Evolutionary conservation across 129 eudicot genomes (phyloP), one percentile per base, ranked within the genome.

Genomic region (Arctium minus): DNA sequence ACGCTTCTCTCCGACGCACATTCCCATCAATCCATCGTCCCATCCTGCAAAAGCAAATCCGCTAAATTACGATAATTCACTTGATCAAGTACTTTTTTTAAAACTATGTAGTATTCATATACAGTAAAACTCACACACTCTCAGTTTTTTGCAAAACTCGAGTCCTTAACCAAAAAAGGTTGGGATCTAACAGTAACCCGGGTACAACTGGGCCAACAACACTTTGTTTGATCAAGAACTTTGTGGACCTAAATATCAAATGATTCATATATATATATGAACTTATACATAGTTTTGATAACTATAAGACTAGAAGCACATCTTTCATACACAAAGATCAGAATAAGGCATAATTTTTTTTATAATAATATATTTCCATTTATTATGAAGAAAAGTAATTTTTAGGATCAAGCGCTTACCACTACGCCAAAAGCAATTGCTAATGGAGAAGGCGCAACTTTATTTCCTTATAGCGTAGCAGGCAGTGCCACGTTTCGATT

Each of bases 1-100:
- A 69, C 98, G 83, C 85, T 96, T 96, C 84, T 96, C 99, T n/a
- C 99, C 98, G 2, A 93, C 89, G 74, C 99, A 96, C 97, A 92
- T 92, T 31, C 99, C 99, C 86, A 93, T 76, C 1, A 96, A 82
- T 46, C 99, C 99, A 83, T 96, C 97, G 79, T 96, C 99, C 99
- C 99, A 96, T 78, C 99, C 99, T 96, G 93, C 81, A 87, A 76
- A 68, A 2, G 29, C 8, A 72, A 46, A 64, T 40, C 29, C 33
- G 42, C 73, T 40, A 84, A 39, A 46, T 50, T 56, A 56, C 31
- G 53, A 38, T 8, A 73, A 17, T 36, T 2, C 13, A 5, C 27
- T 46, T 46, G 56, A 44, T 10, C 15, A 13, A 13, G 62, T 50
- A 13, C 62, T 12, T 12, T 17, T 53, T 53, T 40, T 53, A 15